phyloP scores from a whole-genome alignment of 2,329 filamentous ascomycete genomes.

The Aureobasidium sp. region DNA sequence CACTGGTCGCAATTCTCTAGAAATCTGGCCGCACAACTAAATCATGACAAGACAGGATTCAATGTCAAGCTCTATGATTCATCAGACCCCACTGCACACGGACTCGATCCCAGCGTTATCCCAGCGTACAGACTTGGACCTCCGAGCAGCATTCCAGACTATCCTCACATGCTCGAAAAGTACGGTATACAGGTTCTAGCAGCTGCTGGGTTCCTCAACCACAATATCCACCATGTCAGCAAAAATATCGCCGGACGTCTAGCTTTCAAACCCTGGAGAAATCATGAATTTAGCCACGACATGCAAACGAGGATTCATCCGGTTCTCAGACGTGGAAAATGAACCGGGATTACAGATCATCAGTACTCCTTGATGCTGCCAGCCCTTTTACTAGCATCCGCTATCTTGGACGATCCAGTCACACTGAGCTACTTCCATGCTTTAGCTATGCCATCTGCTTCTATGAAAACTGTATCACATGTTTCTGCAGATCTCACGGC shows the following conservation, averaged over 20 bases:
- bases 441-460: neutral
- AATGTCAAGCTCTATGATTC: neutral
- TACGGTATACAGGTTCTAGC: neutral
- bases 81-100: no score
- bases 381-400: neutral
- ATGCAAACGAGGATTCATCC: neutral
- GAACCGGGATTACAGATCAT: neutral
- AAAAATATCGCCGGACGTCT: neutral
- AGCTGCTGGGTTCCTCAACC: constrained; percentile 1
- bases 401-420: constrained; percentile 6
- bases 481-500: neutral
- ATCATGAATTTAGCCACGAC: neutral
- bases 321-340: neutral
- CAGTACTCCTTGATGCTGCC: neutral
- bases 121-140: neutral
- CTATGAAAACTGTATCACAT: neutral
- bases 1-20: neutral
- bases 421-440: neutral
- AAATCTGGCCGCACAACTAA: neutral
- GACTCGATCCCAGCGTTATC: neutral
- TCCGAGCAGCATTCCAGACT: neutral
- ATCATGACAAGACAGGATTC: neutral
- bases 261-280: neutral
- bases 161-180: neutral
- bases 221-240: neutral